Conservation (phyloP, 2,329 filamentous ascomycete genomes). For the Gyromitra esculenta region DNA sequence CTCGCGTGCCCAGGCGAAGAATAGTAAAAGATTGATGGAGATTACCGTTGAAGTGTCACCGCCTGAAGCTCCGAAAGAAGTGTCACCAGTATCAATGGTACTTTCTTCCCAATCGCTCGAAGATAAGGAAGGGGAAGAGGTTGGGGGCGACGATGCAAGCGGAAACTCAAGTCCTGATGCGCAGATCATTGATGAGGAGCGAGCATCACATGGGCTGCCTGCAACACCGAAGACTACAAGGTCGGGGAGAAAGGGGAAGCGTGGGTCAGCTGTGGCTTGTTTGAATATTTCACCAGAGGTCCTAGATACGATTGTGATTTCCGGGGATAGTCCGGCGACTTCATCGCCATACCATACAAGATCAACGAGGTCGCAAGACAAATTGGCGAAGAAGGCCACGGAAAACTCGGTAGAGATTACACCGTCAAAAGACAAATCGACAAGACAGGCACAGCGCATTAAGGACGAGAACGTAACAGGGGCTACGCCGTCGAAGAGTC, state of each 20-base stretch:
- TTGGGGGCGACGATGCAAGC: conserved; percentile 1
- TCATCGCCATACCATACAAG: conserved; percentile 24
- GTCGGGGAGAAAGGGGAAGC: conserved; percentile 12
- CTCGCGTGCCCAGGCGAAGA: neutral
- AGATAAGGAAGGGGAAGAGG: conserved; percentile 9
- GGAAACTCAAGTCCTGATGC: conserved; percentile 32
- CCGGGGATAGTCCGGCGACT: conserved; percentile 9
- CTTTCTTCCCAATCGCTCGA: conserved; percentile 8
- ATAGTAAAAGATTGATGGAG: neutral
- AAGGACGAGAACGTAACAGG: neutral
- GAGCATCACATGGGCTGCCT: conserved; percentile 35
- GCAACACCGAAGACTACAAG: conserved; percentile 32
- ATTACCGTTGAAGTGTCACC: conserved; percentile 8
- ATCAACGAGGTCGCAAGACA: conserved; percentile 7
- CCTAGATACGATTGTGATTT: conserved; percentile 40
- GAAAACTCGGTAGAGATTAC: neutral
- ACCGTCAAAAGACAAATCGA: conserved; percentile 19
- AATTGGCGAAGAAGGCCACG: neutral
- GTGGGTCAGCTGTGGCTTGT: neutral
- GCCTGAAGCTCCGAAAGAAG: neutral
- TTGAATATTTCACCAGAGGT: conserved; percentile 14
- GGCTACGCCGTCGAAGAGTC: conserved; percentile 5
- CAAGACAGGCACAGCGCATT: neutral
- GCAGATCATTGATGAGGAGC: conserved; percentile 49
- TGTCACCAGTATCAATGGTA: neutral